A percentile compares a stretch with the other conserved stretches of the same genome.
Evolutionary conservation across 2,329 filamentous ascomycete species (phyloP).

Genomic region (Aspergillus sp.): DNA sequence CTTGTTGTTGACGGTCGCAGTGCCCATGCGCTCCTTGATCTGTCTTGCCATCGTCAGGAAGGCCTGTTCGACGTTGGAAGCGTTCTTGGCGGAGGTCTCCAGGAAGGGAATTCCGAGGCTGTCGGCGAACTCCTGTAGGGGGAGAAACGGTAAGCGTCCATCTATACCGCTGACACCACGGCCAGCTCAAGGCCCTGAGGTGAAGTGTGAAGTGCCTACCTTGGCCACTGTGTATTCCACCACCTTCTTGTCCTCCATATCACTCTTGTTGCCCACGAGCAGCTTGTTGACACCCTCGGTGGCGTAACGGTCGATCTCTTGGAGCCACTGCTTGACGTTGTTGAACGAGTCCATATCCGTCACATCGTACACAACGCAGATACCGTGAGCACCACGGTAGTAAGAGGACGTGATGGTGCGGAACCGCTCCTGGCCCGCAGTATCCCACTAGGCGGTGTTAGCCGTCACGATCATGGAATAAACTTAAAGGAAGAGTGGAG

Average conservation of each 20-base stretch:
- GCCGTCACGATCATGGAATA: neutral
- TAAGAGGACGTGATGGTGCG: slow-evolving; percentile 99
- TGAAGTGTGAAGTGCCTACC: slow-evolving; percentile 56
- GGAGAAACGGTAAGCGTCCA: slow-evolving; percentile 7
- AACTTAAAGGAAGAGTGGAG: neutral
- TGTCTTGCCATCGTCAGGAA: slow-evolving; percentile 99
- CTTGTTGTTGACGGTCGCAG: slow-evolving; percentile 96
- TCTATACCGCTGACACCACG: slow-evolving; percentile 1
- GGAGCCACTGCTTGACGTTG: slow-evolving; percentile 99
- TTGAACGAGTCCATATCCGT: slow-evolving; percentile 99
- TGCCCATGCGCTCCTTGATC: slow-evolving; percentile 99
- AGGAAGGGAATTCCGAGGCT: slow-evolving; percentile 98
- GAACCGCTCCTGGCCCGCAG: slow-evolving; percentile 98
- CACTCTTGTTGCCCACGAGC: slow-evolving; percentile 98
- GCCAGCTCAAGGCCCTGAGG: neutral
- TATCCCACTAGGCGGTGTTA: slow-evolving; percentile 76
- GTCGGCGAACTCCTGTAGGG: slow-evolving; percentile 90
- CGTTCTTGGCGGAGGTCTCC: slow-evolving; percentile 99
- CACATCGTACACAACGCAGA: slow-evolving; percentile 99
- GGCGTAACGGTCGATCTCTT: slow-evolving; percentile 98
- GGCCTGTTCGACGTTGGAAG: slow-evolving; percentile 98
- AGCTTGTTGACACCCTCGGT: slow-evolving; percentile 99
- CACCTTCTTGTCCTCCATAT: slow-evolving; percentile 99
- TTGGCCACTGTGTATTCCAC: slow-evolving; percentile 99
- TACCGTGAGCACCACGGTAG: slow-evolving; percentile 97